Percentiles rank a stretch among this genome's conserved stretches.
Conservation (phyloP, 805 yeast genomes). For the Wickerhamomyces alni region DNA sequence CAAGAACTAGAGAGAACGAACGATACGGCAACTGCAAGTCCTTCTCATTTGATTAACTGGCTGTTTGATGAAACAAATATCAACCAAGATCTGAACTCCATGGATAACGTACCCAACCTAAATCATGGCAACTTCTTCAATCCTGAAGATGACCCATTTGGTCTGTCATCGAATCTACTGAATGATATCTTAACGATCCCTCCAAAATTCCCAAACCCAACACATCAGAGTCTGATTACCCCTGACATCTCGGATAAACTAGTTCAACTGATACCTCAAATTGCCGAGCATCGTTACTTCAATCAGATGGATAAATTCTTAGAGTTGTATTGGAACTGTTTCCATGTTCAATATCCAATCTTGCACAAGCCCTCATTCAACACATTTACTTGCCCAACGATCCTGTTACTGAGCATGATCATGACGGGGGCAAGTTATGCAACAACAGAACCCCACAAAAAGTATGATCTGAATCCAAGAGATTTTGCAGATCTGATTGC, state of each 20-base stretch:
- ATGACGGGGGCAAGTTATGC: slow-evolving; percentile 24
- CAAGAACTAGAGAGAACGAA: not conserved
- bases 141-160: slow-evolving; percentile 26
- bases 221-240: slow-evolving; percentile 21
- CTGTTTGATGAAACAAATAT: slow-evolving; percentile 21
- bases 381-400: slow-evolving; percentile 44
- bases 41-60: slow-evolving; percentile 23
- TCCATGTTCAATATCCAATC: slow-evolving; percentile 41
- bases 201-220: slow-evolving; percentile 25
- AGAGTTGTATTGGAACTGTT: slow-evolving; percentile 22
- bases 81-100: slow-evolving; percentile 2
- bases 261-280: slow-evolving; percentile 15
- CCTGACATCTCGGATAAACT: slow-evolving; percentile 15
- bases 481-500: slow-evolving; percentile 30
- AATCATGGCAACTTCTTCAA: slow-evolving; percentile 21
- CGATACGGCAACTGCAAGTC: slow-evolving; percentile 7
- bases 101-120: slow-evolving; percentile 15
- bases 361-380: slow-evolving; percentile 47
- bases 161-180: slow-evolving; percentile 21
- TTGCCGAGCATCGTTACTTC: slow-evolving; percentile 17
- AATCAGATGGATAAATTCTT: slow-evolving; percentile 19
- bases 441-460: slow-evolving; percentile 13
- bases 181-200: slow-evolving; percentile 24
- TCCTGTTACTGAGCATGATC: slow-evolving; percentile 49
- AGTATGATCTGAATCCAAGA: slow-evolving; percentile 14